Evolutionary conservation across 2,329 filamentous ascomycete species (phyloP).

Genomic region (Ophiosphaerella korrae): DNA sequence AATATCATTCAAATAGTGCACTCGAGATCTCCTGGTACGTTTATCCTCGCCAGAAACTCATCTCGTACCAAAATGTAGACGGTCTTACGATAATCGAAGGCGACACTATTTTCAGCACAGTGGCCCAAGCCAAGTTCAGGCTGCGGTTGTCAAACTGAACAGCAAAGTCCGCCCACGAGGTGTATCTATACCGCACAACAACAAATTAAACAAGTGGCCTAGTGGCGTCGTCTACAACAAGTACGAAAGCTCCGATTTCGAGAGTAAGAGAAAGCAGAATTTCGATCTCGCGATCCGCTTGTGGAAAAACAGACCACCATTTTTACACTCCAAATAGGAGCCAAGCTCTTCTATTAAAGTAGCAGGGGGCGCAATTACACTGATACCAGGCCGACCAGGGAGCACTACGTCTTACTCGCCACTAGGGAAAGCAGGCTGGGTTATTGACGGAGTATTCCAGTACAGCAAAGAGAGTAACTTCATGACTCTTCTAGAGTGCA

Average conservation of each 20-base stretch:
- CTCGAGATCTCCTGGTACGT: background rate
- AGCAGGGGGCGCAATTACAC: conserved; percentile 5
- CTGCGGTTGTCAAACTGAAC: background rate
- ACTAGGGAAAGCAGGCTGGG: background rate
- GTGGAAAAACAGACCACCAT: conserved; percentile 17
- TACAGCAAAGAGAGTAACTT: conserved; percentile 4
- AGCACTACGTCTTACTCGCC: background rate
- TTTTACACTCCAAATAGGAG: conserved; percentile 9
- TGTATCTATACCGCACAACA: conserved; percentile 9
- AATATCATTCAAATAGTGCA: background rate
- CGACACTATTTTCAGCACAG: conserved; percentile 10
- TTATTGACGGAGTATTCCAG: background rate
- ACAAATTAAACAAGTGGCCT: conserved; percentile 5
- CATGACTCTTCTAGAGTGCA: conserved; percentile 9
- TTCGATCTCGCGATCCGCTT: conserved; percentile 8
- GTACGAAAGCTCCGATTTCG: conserved; percentile 11
- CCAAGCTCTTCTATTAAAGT: background rate
- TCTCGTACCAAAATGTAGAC: conserved; percentile 10
- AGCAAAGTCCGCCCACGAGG: background rate
- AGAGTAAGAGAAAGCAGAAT: conserved; percentile 1
- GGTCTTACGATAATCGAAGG: conserved; percentile 14
- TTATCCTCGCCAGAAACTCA: background rate
- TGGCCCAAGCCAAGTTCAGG: conserved; percentile 6
- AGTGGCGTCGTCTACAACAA: conserved; percentile 12
- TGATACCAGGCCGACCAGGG: background rate